Conservation (phyloP, 805 yeast genomes). For the Sungouiozyma ichnusensis region DNA sequence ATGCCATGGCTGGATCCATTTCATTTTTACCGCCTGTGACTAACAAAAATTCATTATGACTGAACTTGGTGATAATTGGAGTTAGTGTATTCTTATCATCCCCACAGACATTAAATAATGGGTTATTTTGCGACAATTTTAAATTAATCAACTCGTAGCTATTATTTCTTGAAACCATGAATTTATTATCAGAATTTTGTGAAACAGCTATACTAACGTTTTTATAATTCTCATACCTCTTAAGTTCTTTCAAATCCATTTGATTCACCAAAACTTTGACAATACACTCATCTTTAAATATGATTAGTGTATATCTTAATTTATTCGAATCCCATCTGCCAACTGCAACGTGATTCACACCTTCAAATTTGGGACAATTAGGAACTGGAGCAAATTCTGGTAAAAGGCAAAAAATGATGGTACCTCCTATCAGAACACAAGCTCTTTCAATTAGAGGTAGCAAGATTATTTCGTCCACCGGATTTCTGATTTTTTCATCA, state of each 20-base stretch:
- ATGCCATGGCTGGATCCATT: slow-evolving; percentile 22
- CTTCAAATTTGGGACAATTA: slow-evolving; percentile 10
- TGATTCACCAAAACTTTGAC: slow-evolving; percentile 9
- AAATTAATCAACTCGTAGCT: slow-evolving; percentile 20
- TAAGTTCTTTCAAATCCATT: slow-evolving; percentile 4
- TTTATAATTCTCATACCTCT: slow-evolving; percentile 4
- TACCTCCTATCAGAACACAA: slow-evolving; percentile 13
- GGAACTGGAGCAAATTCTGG: slow-evolving; percentile 30
- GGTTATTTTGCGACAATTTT: slow-evolving; percentile 8
- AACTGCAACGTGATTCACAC: slow-evolving; percentile 13
- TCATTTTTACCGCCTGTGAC: slow-evolving; percentile 22
- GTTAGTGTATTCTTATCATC: slow-evolving; percentile 8
- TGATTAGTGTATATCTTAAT: slow-evolving; percentile 8
- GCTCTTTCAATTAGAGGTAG: slow-evolving; percentile 25
- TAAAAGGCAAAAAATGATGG: slow-evolving; percentile 18
- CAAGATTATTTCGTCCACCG: slow-evolving; percentile 18
- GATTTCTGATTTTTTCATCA: slow-evolving; percentile 6
- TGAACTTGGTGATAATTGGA: slow-evolving; percentile 18
- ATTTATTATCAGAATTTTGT: slow-evolving; percentile 6
- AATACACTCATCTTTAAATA: slow-evolving; percentile 9
- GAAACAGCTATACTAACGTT: slow-evolving; percentile 4
- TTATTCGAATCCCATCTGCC: neutral
- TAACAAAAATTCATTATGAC: slow-evolving; percentile 16
- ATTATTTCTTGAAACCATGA: slow-evolving; percentile 17
- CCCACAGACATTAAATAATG: slow-evolving; percentile 21